Conservation (phyloP, 2,329 filamentous ascomycete species). For the Microcyclosporella mali region DNA sequence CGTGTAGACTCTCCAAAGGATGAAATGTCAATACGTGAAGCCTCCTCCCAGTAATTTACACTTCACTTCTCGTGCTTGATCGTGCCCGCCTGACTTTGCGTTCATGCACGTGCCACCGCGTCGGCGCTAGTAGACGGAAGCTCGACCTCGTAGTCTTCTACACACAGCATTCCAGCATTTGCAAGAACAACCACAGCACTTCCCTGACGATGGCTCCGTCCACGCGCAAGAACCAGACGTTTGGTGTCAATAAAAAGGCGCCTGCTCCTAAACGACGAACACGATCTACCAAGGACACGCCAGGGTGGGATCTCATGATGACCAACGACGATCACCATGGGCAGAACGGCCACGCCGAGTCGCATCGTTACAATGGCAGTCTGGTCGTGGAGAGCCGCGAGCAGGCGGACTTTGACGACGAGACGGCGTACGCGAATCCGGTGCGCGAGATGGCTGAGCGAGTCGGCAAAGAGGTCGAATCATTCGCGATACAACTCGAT, state of each 20-base stretch:
- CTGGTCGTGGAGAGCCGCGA: conserved; percentile 3
- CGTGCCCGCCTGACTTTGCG: too few relatives aligned
- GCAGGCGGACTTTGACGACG: conserved; percentile 3
- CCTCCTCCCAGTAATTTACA: too few relatives aligned
- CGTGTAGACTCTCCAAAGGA: too few relatives aligned
- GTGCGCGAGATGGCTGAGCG: conserved; percentile 60
- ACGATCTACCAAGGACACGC: conserved; percentile 1
- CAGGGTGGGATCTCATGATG: neutral
- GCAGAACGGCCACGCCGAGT: conserved; percentile 1
- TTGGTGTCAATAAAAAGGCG: conserved; percentile 5
- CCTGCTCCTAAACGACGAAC: conserved; percentile 1
- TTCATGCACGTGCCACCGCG: too few relatives aligned
- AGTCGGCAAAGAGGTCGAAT: conserved; percentile 75
- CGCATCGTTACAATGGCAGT: conserved; percentile 1
- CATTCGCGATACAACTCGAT: conserved; percentile 78
- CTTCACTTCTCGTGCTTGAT: too few relatives aligned
- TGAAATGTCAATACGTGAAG: too few relatives aligned
- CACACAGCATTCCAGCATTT: too few relatives aligned
- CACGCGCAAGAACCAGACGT: conserved; percentile 1
- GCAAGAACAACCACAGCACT: too few relatives aligned
- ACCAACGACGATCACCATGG: neutral
- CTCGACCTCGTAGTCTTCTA: too few relatives aligned
- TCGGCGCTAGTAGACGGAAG: too few relatives aligned
- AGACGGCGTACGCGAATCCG: conserved; percentile 36
- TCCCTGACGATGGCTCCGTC: conserved; percentile 2